Conservation (phyloP, 139 green algal genomes). For the Klebsormidium nitens region DNA sequence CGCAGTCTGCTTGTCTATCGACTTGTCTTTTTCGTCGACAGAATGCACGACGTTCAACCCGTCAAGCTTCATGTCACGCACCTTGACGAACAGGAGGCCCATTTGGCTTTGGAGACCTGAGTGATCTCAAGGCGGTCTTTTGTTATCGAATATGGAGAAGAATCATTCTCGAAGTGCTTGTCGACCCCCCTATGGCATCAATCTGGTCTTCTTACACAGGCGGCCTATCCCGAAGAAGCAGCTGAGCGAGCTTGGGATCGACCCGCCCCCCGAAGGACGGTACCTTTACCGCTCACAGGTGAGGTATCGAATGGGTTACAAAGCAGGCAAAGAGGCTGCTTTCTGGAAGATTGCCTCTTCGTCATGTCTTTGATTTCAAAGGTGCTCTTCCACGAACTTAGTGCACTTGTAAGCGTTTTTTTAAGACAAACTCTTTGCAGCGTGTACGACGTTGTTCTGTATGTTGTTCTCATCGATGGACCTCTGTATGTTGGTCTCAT, state of each 20-base stretch:
- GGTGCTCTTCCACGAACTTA: no score
- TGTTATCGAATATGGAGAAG: no score
- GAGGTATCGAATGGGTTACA: no score
- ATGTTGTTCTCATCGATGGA: no score
- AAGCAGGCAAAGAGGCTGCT: no score
- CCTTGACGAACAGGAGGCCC: neutral
- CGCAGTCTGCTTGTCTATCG: no score
- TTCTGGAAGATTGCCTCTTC: no score
- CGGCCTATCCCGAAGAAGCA: conserved; percentile 6
- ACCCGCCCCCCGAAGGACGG: conserved; percentile 3
- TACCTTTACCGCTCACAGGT: conserved; percentile 8
- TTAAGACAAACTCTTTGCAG: no score
- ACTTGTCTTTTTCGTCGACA: neutral
- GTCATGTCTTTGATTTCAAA: no score
- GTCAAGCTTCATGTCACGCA: neutral
- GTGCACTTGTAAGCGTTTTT: no score
- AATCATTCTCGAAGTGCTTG: neutral
- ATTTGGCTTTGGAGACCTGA: neutral
- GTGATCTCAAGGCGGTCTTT: neutral
- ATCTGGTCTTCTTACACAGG: conserved; percentile 13
- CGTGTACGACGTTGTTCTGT: no score
- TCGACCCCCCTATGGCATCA: neutral
- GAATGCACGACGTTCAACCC: neutral
- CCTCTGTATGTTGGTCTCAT: no score
- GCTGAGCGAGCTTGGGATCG: conserved; percentile 25